These are phyloP conservation scores for Neurospora cerealis DNA, from an alignment of 495 filamentous ascomycete species.

Conservation along the genomic window DNA sequence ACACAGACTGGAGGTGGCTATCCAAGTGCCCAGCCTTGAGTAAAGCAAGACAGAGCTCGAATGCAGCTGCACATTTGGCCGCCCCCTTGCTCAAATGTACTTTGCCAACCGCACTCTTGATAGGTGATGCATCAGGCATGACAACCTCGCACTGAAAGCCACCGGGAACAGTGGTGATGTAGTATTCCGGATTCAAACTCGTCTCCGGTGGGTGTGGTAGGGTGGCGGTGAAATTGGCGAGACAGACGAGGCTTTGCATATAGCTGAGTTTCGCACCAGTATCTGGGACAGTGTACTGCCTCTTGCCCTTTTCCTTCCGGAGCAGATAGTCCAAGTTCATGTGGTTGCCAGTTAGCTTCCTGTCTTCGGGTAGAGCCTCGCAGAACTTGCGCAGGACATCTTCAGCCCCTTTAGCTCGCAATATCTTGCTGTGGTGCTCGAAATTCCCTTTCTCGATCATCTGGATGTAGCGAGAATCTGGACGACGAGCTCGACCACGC, in stretches of 20 bases:
- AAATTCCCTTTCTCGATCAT: conserved; percentile 66
- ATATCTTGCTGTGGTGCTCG: conserved; percentile 44
- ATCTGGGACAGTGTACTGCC: conserved; percentile 49
- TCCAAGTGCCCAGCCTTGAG: conserved; percentile 59
- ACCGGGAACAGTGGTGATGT: conserved; percentile 44
- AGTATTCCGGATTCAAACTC: conserved; percentile 49
- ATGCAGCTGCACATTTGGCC: conserved; percentile 88
- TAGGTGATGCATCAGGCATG: conserved; percentile 66
- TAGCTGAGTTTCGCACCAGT: conserved; percentile 80
- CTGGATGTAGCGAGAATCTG: conserved; percentile 69
- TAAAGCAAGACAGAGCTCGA: conserved; percentile 68
- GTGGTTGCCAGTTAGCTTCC: conserved; percentile 55
- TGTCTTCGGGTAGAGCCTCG: conserved; percentile 61
- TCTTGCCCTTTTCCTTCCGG: conserved; percentile 43
- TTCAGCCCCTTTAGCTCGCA: conserved; percentile 38
- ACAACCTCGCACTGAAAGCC: conserved; percentile 73
- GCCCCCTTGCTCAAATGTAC: conserved; percentile 53
- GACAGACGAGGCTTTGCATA: conserved; percentile 52
- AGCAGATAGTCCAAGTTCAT: conserved; percentile 45
- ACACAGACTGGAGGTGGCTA: conserved; percentile 60
- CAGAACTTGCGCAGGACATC: conserved; percentile 64
- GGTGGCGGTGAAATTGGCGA: conserved; percentile 48
- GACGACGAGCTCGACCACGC: conserved; percentile 74
- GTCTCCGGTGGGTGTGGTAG: conserved; percentile 51
- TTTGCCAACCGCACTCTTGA: conserved; percentile 53